Base-by-base conservation (phyloP, 352 stramenopile genomes). In the Aphanomyces astaci region DNA sequence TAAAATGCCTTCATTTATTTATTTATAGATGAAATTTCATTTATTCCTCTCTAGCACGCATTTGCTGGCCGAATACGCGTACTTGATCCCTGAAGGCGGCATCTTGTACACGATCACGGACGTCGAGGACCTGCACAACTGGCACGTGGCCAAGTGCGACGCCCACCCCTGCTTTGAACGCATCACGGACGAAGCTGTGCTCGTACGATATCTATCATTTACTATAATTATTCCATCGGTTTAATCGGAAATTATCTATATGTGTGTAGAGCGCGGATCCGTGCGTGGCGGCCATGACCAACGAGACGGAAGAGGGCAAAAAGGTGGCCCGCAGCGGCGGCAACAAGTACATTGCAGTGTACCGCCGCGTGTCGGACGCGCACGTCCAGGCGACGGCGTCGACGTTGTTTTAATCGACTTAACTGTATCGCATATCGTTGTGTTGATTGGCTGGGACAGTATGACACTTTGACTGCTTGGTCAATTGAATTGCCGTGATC, bases 51-150 rank as follows among this genome's bases (percentile, higher is more conserved):
- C 15, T 48, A 96, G 86, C 78, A 96, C 72, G 31, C 78, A 92
- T 45, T 73, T 99, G 40, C 79, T 99, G 33, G 90, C 93, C 0
- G 96, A 99, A 82, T 99, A 99, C 78, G 94, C 95, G 28, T 98
- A 98, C 76, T 78, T 98, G 33, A 80, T 99, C 33, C 84, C 84
- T 63, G 86, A 89, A 15, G 86, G 82, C 28, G 95, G 91, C 28
- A 89, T 96, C 63, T 75, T 99, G 59, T 99, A 99, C 87, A 98
- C 90, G 55, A 99, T 99, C 75, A 99, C 97, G 27, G 97, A 99
- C 76, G 97, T 99, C 17, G 87, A 98, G 63, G 95, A 99, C 72
- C 83, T 99, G 57, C 92, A 99, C 75, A 78, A 97, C 63, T 99
- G 97, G 97, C 96, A 99, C 74, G 87, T 98, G 0, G 86, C 89